Evolutionary conservation across 495 filamentous ascomycete species (phyloP), one percentile per base, ranked within the genome.

Genomic region (Aspergillus carlsbadensis): DNA sequence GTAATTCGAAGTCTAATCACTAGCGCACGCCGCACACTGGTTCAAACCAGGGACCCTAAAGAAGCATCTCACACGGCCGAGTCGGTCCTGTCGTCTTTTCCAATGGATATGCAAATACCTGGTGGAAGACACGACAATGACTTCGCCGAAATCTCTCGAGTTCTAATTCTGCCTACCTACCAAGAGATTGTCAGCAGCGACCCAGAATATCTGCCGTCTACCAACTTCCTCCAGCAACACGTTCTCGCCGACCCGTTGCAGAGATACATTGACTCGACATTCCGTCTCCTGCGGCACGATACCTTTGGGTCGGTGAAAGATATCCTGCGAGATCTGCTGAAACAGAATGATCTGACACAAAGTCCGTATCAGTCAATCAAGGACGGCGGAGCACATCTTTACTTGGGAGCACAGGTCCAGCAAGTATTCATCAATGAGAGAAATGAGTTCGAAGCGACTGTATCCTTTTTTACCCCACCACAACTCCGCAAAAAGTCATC

Each of bases 351-450:
- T 43, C 18, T 43, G 40, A 43, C 40, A 21, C 40, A 22, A 22
- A 43, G 21, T 14, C 40, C 40, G 6, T 43, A 43, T 24, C 40
- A 13, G 17, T 43, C 40, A 43, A 8, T 43, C 3, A 43, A 43
- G 40, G 40, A 43, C 8, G 22, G 40, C 18, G 40, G 40, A 22
- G 40, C 40, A 24, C 40, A 43, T 43, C 1, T 43, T 22, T 43
- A 43, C 18, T 10, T 21, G 40, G 40, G 40, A 22, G 40, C 40
- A 43, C 40, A 43, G 40, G 40, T 43, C 18, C 40, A 43, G 40
- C 40, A 43, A 21, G 8, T 43, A 43, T 43, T 43, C 22, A 43
- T 43, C 40, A 43, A 43, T 43, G 40, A 43, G 40, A 43, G 40
- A 43, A 43, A 43, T 43, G 40, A 43, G 40, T 22, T 43, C 40